These are phyloP conservation scores for Miscanthus sacchariflorus DNA, from an alignment of 202 grass and related monocot species.

Conservation along the genomic window DNA sequence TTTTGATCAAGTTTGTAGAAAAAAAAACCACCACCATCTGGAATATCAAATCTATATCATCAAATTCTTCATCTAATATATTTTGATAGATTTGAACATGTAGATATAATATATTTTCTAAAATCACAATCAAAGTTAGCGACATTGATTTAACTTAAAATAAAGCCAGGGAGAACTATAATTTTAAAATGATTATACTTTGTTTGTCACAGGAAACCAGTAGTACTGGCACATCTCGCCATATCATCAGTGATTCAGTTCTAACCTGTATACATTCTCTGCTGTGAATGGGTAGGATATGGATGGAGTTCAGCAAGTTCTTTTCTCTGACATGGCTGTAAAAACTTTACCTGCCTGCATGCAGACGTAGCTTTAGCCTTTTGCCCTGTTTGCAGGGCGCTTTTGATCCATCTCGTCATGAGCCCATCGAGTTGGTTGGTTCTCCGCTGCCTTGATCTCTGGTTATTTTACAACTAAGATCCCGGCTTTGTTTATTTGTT, in stretches of 20 bases:
- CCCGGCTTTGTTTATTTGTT: constrained; percentile 32
- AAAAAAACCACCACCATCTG: background rate
- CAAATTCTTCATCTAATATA: background rate
- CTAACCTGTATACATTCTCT: background rate
- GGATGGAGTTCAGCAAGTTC: background rate
- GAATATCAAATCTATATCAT: background rate
- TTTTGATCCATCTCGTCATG: constrained; percentile 18
- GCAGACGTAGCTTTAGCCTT: constrained; percentile 44
- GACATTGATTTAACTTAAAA: background rate
- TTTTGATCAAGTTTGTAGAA: background rate
- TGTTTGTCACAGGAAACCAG: background rate
- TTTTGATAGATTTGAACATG: background rate
- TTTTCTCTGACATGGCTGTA: background rate
- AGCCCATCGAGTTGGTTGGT: background rate
- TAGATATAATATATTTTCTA: background rate
- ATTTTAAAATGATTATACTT: too few species aligned
- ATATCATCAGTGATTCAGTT: constrained; percentile 5
- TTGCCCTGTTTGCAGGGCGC: constrained; percentile 17
- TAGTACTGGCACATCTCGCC: background rate
- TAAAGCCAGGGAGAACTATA: background rate
- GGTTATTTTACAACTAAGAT: constrained; percentile 35
- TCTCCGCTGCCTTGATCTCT: constrained; percentile 18
- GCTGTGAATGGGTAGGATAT: background rate
- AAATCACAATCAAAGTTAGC: too few species aligned
- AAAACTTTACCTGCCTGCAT: constrained; percentile 16